Conservation (phyloP, 352 stramenopile species). For the Hyaloperonospora arabidopsidis region DNA sequence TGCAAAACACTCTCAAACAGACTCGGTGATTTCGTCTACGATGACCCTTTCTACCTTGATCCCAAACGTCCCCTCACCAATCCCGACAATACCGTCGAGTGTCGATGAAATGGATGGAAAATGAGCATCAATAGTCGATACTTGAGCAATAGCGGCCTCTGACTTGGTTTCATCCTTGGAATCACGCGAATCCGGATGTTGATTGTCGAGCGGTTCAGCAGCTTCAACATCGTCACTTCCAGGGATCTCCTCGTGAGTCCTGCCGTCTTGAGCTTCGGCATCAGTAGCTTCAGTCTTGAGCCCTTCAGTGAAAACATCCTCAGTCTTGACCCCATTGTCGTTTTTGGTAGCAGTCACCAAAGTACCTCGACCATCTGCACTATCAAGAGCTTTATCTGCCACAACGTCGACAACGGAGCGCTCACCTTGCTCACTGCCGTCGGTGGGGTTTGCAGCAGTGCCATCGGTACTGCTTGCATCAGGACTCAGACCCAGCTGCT, state of each 20-base stretch:
- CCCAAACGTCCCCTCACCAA: conserved; percentile 30
- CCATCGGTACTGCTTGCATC: conserved; percentile 22
- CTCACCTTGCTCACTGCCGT: conserved; percentile 17
- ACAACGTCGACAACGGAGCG: conserved; percentile 2
- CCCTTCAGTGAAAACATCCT: background rate
- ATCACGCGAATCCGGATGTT: background rate
- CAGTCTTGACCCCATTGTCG: conserved; percentile 6
- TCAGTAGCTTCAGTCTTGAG: conserved; percentile 1
- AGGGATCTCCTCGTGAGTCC: conserved; percentile 20
- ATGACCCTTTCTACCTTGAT: conserved; percentile 48
- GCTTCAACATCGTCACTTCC: conserved; percentile 18
- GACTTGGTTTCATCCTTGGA: conserved; percentile 1
- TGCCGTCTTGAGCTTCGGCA: conserved; percentile 2
- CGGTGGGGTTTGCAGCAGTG: conserved; percentile 7
- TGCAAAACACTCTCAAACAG: conserved; percentile 14
- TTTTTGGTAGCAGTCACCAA: background rate
- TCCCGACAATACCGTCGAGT: conserved; percentile 29
- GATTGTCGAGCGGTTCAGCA: conserved; percentile 13
- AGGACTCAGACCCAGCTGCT: conserved; percentile 56
- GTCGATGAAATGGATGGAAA: conserved; percentile 14
- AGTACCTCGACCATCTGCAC: no score
- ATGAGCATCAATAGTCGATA: conserved; percentile 1
- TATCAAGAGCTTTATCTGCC: conserved; percentile 1
- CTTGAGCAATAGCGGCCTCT: conserved; percentile 3
- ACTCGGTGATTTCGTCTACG: conserved; percentile 52